Base-by-base conservation (phyloP, 805 yeast species). In the Lachancea sp. region DNA sequence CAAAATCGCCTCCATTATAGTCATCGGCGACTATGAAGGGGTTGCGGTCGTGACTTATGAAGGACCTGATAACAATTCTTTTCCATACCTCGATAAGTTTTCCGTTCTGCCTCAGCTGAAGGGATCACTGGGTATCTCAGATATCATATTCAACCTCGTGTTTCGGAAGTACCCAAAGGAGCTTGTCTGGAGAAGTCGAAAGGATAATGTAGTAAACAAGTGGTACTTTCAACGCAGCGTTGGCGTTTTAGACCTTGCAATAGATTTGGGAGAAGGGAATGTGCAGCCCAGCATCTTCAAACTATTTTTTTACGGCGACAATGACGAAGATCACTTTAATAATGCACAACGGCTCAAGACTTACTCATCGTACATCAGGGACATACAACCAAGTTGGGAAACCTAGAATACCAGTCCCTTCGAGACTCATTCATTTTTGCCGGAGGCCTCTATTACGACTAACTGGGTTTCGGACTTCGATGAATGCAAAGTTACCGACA, bases 1-100 rank as follows among this genome's bases (percentile, higher is more conserved):
- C 1, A 68, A 69, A 1, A 68, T 90, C 3, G 89, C 96, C 0
- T 82, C 84, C 0, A 60, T 92, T 8, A 79, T 92, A 12, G 73
- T 92, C 11, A 86, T 90, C 2, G 97, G 97, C 1, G 92, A 90
- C 55, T 92, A 92, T 59, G 96, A 89, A 49, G 97, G 97, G 2
- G 88, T 86, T 13, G 97, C 97, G 0, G 82, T 92, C 12, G 73
- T 90, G 25, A 92, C 98, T 0, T 82, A 86, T 77, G 98, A 90
- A 30, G 67, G 67, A 6, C 61, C 69, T 1, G 28, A 22, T 15
- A 48, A 45, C 12, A 48, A 55, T 3, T 57, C 54, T 2, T 71
- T 87, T 23, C 85, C 96, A 0, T 92, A 92, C 50, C 68, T 92
- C 38, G 98, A 92, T 61, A 92, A 92, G 60, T 87, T 92, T 66